Evolutionary conservation across 192 early-diverging fungal species (phyloP), one percentile per base, ranked within the genome.

Genomic region (Coemansia sp.): DNA sequence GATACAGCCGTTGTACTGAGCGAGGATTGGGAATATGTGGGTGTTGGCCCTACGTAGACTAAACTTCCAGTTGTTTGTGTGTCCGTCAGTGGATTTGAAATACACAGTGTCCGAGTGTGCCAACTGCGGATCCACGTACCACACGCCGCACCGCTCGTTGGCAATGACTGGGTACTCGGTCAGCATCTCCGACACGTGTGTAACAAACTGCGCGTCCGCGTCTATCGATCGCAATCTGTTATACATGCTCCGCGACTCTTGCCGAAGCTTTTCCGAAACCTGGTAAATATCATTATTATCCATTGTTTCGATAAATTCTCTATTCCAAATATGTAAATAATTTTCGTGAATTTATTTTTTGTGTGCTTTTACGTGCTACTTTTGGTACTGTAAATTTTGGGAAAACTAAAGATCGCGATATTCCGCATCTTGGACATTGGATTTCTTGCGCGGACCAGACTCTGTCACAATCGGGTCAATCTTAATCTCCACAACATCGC

Each of bases 1-100:
- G 0, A 96, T 84, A 66, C 87, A 88, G 23, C 90, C 92, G 23
- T 68, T 54, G 60, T 87, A 62, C 1, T 69, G 19, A 6, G 59
- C 50, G 16, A 96, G 83, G 14, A 83, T 54, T 16, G 71, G 49
- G 2, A 96, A 61, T 23, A 94, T 59, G 61, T 92, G 90, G 35
- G 85, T 80, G 72, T 96, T 96, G 56, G 90, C 77, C 55, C 94
- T 54, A 32, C 91, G 84, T 56, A 94, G 56, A 64, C 87, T 95
- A 37, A 95, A 93, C 59, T 88, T 85, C 93, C 93, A 94, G 51
- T 86, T 81, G 3, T 89, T 88, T 29, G 82, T 88, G 66, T 96
- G 94, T 0, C 94, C 94, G 77, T 96, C 94, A 2, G 94, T 96
- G 6, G 94, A 96, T 65, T 96, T 96, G 68, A 96, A 94, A 63